These are phyloP conservation scores for Cercis canadensis DNA, from an alignment of 306 rosid species.

Conservation along the genomic window DNA sequence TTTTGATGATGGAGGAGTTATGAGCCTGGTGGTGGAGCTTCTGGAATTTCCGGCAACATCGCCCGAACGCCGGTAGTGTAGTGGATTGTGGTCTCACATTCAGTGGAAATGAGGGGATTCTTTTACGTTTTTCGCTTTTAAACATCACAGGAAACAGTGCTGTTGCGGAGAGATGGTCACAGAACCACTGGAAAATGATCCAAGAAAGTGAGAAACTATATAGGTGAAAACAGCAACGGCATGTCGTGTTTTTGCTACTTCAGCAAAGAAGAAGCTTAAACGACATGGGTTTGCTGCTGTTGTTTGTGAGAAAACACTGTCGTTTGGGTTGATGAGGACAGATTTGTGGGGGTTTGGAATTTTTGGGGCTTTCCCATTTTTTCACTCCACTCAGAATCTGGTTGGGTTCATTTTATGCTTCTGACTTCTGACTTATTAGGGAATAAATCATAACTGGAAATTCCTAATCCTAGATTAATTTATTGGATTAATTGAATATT, in stretches of 20 bases:
- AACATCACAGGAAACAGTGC: slow-evolving; percentile 32
- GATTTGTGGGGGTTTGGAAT: not conserved
- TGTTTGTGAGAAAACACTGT: too few relatives aligned
- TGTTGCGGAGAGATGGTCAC: slow-evolving; percentile 31
- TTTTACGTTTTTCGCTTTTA: slow-evolving; percentile 31
- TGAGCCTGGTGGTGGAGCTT: slow-evolving; percentile 27
- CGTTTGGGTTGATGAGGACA: too few relatives aligned
- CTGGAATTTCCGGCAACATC: slow-evolving; percentile 61
- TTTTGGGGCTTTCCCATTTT: slow-evolving; percentile 11
- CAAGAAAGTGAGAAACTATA: too few relatives aligned
- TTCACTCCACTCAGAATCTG: slow-evolving; percentile 40
- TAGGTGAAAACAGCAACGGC: slow-evolving; percentile 29
- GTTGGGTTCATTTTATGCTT: slow-evolving; percentile 26
- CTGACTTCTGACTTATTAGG: too few relatives aligned
- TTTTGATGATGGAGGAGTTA: slow-evolving; percentile 13
- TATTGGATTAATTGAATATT: too few relatives aligned
- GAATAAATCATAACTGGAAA: too few relatives aligned
- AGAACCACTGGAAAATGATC: not conserved
- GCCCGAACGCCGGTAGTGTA: slow-evolving; percentile 49
- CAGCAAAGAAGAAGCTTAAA: not conserved
- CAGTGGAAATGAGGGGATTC: slow-evolving; percentile 17
- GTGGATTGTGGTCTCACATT: not conserved
- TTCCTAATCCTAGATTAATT: too few relatives aligned
- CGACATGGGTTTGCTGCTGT: too few relatives aligned
- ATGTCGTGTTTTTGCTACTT: slow-evolving; percentile 37